These are phyloP conservation scores for Penicillium pulvis DNA, from an alignment of 495 filamentous ascomycete genomes.

Conservation along the genomic window DNA sequence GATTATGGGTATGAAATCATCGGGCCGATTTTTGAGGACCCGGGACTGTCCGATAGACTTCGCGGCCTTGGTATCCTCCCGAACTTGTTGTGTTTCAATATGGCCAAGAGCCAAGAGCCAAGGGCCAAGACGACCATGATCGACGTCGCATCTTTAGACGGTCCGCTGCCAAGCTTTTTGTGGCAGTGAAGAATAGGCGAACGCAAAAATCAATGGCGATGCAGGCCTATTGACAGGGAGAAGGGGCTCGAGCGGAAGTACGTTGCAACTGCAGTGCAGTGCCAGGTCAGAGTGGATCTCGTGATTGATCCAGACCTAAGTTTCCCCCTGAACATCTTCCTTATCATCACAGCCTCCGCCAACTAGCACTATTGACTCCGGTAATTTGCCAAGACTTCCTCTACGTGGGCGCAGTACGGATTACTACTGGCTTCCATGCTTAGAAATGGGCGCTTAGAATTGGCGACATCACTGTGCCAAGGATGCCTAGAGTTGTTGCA, in stretches of 20 bases:
- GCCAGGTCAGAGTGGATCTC: not conserved
- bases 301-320: not conserved
- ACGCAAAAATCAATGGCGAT: not conserved
- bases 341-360: not conserved
- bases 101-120: not conserved
- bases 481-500: constrained; percentile 15
- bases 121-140: constrained; percentile 38
- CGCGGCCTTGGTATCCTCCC: not conserved
- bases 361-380: not conserved
- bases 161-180: constrained; percentile 43
- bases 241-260: not conserved
- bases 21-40: not conserved
- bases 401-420: not conserved
- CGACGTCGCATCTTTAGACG: constrained; percentile 35
- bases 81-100: constrained; percentile 2
- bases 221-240: not conserved
- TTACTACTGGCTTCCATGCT: constrained; percentile 11
- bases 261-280: not conserved
- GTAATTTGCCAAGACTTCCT: not conserved
- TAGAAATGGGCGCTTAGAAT: constrained; percentile 10
- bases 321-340: not conserved
- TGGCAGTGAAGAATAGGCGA: constrained; percentile 26
- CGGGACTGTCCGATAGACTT: not conserved
- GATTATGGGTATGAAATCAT: not conserved
- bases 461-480: constrained; percentile 16